Conservation (phyloP, 2,329 filamentous ascomycete genomes). For the Taxawa tesnikishii region DNA sequence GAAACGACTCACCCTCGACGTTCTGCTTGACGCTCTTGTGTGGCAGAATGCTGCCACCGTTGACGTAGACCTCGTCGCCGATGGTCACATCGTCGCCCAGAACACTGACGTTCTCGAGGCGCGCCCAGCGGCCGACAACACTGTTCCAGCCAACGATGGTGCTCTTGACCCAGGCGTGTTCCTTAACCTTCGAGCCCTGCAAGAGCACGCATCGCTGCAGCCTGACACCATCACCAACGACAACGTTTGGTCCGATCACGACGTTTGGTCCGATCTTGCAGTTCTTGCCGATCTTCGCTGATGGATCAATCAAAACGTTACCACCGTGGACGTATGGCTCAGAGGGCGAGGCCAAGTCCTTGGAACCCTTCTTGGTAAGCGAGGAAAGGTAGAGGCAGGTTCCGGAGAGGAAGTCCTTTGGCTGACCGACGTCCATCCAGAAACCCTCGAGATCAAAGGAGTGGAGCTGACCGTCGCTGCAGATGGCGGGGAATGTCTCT, state of each 20-base stretch:
- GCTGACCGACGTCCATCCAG: conserved; percentile 99
- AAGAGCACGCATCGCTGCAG: conserved; percentile 88
- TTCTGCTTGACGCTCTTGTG: conserved; percentile 99
- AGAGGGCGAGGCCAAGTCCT: conserved; percentile 60
- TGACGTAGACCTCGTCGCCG: conserved; percentile 96
- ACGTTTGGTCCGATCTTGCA: conserved; percentile 97
- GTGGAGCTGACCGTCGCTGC: conserved; percentile 79
- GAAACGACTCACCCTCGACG: conserved; percentile 55
- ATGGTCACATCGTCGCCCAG: conserved; percentile 96
- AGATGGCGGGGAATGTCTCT: conserved; percentile 94
- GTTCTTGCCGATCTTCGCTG: conserved; percentile 94
- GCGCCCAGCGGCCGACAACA: conserved; percentile 87
- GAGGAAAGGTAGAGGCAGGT: conserved; percentile 95
- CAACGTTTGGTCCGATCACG: conserved; percentile 83
- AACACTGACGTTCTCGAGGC: conserved; percentile 95
- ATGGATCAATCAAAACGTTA: conserved; percentile 89
- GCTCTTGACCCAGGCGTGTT: conserved; percentile 98
- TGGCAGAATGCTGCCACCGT: conserved; percentile 85
- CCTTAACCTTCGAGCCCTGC: conserved; percentile 85
- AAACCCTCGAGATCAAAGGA: conserved; percentile 94
- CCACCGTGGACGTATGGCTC: conserved; percentile 81
- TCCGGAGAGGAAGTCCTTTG: conserved; percentile 93
- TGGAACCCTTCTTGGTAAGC: conserved; percentile 77
- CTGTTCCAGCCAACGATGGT: conserved; percentile 99
- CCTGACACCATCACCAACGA: conserved; percentile 86